Evolutionary conservation across 2,329 filamentous ascomycete genomes (phyloP), one percentile per base, ranked within the genome.

Genomic region (Hymenotorrendiella dingleyae): DNA sequence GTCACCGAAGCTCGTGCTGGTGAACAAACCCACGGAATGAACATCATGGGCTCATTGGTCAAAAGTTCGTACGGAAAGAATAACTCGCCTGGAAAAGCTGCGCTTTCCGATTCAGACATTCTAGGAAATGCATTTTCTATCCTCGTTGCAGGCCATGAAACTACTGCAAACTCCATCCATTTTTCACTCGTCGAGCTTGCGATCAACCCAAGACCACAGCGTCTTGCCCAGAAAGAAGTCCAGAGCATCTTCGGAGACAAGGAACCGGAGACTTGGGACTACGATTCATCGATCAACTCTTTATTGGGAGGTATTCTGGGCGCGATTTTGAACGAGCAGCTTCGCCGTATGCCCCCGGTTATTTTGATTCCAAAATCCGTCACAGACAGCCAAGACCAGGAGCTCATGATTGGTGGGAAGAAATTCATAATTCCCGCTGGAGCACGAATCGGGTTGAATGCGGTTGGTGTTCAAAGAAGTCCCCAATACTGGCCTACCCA

Each of bases 61-160:
- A 67, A 66, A 53, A 70, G 68, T 24, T 64, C 71, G 26, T 67
- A 63, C 34, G 53, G 53, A 3, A 45, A 40, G 40, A 35, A 63
- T 67, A 9, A 56, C 69, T 12, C 65, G 70, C 21, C 63, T 69
- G 2, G 54, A 60, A 23, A 70, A 10, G 70, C 74, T 64, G 72
- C 74, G 67, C 62, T 84, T n/a, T 70, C 65, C 4, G 75, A 80
- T 49, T 70, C 72, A 4, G 83, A 89, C 42, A 82, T 90, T 45
- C 66, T 85, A 21, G 83, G 84, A 38, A 89, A 89, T 57, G 78
- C 83, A 16, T 83, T 82, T 49, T 68, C 82, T 54, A 78, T 80
- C 63, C 70, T 77, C 47, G 69, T 90, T 1, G 86, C 86, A 0
- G 86, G 86, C 10, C 85, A 93, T 62, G 86, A 93, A 63, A 90